Base-by-base conservation (phyloP, 2,329 filamentous ascomycete genomes). In the Fusarium floridanum region DNA sequence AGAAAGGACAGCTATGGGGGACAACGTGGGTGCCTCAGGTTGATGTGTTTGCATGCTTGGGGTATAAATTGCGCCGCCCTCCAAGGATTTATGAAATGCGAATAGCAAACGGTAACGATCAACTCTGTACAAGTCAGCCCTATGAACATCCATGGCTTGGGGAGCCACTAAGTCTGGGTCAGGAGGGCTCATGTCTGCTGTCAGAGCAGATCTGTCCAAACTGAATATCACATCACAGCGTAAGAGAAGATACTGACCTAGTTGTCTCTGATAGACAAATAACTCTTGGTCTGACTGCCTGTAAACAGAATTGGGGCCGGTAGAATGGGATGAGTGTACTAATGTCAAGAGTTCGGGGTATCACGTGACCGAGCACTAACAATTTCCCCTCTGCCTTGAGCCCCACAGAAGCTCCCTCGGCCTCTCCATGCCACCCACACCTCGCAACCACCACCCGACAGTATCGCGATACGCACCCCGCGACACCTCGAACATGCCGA, bases 401-500 rank as follows among this genome's bases (percentile, higher is more conserved):
- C 66, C 67, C 75, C 75, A 77, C 75, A 67, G 65, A 57, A 76
- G 72, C 64, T 77, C 53, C 61, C 59, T 67, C 29, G 20, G 45
- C 39, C 29, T 66, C 56, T 22, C 37, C 45, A 70, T 64, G 37
- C 61, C 61, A 39, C 34, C 34, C 34, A 32, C 43, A 70, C 55
- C 16, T 53, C 65, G 37, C 34, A 71, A 61, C 70, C 41, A 43
- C 45, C 24, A 53, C 27, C 34, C 43, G 29, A 50, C 22, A 11
- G 55, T 56, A 29, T 39, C 29, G 20, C 66, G 34, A 53, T 53
- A 29, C 55, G 39, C 32, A 34, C 59, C 12, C 50, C 41, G 24
- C 66, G 22, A 67, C 22, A 48, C 20, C 20, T 37, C 22, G 50
- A 73, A 39, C 61, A 78, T 76, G 77, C 69, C 68, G 57, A 61